phyloP scores from a whole-genome alignment of 2,329 filamentous ascomycete genomes.

The Aureobasidium sp. region DNA sequence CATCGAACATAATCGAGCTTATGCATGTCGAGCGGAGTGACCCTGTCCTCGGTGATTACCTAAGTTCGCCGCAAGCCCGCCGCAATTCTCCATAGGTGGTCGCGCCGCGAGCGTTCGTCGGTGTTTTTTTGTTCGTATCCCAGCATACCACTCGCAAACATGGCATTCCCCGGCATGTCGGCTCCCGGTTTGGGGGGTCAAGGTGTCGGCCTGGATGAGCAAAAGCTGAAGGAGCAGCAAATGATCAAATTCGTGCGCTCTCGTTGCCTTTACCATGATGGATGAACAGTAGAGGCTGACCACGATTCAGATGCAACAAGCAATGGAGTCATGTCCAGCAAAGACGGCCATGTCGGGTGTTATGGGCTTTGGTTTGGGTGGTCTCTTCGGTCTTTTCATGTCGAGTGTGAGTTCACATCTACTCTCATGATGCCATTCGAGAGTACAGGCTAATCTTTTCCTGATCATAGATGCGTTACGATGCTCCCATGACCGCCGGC shows the following conservation, averaged over 20 bases:
- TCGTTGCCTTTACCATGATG: not conserved
- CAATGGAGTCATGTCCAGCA: constrained; percentile 86
- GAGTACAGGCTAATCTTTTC: no score
- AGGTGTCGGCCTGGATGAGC: constrained; percentile 23
- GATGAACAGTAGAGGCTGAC: not conserved
- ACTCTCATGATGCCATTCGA: no score
- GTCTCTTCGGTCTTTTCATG: constrained; percentile 96
- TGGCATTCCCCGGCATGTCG: constrained; percentile 18
- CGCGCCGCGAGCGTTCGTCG: not conserved
- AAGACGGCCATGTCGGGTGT: constrained; percentile 86
- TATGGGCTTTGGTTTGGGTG: constrained; percentile 91
- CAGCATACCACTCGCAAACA: not conserved
- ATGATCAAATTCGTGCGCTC: constrained; percentile 41
- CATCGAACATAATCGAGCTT: no score
- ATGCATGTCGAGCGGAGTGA: not conserved
- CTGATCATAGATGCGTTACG: constrained; percentile 79
- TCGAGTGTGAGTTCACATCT: constrained; percentile 64
- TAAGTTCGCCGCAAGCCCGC: constrained; percentile 4
- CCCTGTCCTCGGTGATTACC: constrained; percentile 3
- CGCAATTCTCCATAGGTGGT: not conserved
- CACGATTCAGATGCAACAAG: constrained; percentile 59
- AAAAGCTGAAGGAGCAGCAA: constrained; percentile 38
- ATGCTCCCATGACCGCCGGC: constrained; percentile 66
- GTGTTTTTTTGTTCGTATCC: not conserved
- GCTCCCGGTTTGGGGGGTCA: constrained; percentile 17